Evolutionary conservation across 192 early-diverging fungal species (phyloP).

Genomic region (Linnemannia exigua): DNA sequence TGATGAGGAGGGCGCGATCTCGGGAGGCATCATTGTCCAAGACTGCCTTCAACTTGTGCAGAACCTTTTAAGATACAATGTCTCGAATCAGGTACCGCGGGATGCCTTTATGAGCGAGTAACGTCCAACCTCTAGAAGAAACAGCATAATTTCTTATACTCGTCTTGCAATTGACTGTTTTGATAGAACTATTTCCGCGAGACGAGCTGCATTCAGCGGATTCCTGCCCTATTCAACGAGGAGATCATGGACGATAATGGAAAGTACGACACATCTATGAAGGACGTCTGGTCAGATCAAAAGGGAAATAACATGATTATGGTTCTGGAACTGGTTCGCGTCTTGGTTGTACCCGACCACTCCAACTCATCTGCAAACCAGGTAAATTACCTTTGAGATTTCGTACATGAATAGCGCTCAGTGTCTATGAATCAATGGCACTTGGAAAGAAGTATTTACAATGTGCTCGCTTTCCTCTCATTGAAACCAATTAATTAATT

Average conservation of each 20-base stretch:
- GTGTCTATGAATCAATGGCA: neutral
- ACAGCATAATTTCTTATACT: neutral
- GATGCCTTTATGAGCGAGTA: neutral
- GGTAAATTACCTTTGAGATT: slow-evolving; percentile 52
- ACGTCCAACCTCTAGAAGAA: neutral
- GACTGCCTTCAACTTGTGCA: slow-evolving; percentile 95
- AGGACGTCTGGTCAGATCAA: slow-evolving; percentile 84
- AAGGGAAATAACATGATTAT: slow-evolving; percentile 90
- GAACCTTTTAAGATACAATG: slow-evolving; percentile 95
- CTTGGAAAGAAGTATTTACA: neutral
- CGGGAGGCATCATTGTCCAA: slow-evolving; percentile 96
- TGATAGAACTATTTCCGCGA: slow-evolving; percentile 94
- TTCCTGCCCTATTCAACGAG: slow-evolving; percentile 80
- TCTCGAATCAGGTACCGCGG: slow-evolving; percentile 90
- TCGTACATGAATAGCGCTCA: neutral
- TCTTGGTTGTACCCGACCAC: slow-evolving; percentile 90
- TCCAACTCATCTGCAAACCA: slow-evolving; percentile 92
- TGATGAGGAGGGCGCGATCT: slow-evolving; percentile 90
- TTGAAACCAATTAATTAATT: neutral
- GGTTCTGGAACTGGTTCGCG: slow-evolving; percentile 90
- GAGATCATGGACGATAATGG: slow-evolving; percentile 58
- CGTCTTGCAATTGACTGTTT: neutral
- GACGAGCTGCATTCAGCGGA: slow-evolving; percentile 91
- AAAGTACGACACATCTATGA: slow-evolving; percentile 48
- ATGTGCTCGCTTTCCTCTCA: neutral